phyloP scores from a whole-genome alignment of 805 yeast species.

The Lipomyces chichibuensis region DNA sequence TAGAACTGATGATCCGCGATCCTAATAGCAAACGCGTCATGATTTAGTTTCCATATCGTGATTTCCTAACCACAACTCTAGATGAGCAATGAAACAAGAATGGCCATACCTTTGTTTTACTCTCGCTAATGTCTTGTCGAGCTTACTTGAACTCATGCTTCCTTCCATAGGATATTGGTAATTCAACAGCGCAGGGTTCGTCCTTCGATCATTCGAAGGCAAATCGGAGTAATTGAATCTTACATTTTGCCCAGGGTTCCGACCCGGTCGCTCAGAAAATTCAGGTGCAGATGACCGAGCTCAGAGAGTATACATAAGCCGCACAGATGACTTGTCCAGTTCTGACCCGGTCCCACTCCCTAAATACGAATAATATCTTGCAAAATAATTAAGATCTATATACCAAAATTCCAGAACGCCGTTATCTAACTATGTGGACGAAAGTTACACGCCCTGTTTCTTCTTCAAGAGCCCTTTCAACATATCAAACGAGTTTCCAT shows the following conservation, averaged over 20 bases:
- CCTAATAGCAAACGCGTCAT: slow-evolving; percentile 42
- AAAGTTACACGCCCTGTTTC: slow-evolving; percentile 44
- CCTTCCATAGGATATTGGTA: not conserved
- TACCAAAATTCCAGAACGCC: not conserved
- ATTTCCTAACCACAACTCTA: not conserved
- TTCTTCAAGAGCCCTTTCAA: slow-evolving; percentile 81
- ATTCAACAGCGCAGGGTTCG: not conserved
- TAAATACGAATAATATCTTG: no score
- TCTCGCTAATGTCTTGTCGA: slow-evolving; percentile 14
- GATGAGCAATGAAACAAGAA: not conserved
- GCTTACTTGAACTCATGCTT: slow-evolving; percentile 9
- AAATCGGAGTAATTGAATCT: no score
- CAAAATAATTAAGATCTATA: not conserved
- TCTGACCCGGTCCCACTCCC: no score
- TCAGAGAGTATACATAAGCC: no score
- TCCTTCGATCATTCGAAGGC: not conserved
- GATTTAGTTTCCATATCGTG: not conserved
- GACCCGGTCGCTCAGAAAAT: no score
- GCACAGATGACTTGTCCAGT: no score
- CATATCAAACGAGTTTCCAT: slow-evolving; percentile 96
- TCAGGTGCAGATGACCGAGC: no score
- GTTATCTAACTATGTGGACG: not conserved
- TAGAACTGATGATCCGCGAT: slow-evolving; percentile 77
- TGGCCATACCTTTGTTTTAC: slow-evolving; percentile 11
- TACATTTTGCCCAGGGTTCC: no score